Conservation (phyloP, 306 rosid species). For the Gastrolobium bilobum region DNA sequence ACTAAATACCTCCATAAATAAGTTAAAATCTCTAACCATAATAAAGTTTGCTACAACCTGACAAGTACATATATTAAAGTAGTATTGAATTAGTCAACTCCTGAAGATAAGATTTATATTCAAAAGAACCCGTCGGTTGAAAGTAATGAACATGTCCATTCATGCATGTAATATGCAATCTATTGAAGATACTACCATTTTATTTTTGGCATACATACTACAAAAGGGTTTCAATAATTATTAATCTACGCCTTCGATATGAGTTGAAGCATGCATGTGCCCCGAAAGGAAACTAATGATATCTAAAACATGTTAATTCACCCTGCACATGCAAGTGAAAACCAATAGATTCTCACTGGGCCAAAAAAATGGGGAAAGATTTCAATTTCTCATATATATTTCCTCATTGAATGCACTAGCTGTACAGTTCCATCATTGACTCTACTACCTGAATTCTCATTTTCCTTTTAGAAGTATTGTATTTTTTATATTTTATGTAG, state of each 20-base stretch:
- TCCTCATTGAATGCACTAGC: neutral
- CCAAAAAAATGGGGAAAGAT: neutral
- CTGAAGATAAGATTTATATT: conserved; percentile 26
- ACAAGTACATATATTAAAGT: neutral
- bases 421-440: neutral
- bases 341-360: conserved; percentile 2
- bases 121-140: conserved; percentile 35
- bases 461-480: neutral
- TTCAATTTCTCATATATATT: neutral
- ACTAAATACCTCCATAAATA: neutral
- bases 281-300: conserved; percentile 19
- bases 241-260: conserved; percentile 31
- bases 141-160: conserved; percentile 36
- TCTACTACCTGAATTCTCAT: neutral
- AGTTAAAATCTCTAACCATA: neutral
- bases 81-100: conserved; percentile 45
- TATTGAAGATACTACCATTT: conserved; percentile 21
- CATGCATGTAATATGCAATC: conserved; percentile 11
- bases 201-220: neutral
- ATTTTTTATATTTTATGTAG: neutral
- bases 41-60: conserved; percentile 14
- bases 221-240: neutral
- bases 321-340: conserved; percentile 44
- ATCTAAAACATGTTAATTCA: conserved; percentile 26
- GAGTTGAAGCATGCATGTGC: conserved; percentile 62